Evolutionary conservation across 2,329 filamentous ascomycete species (phyloP), one percentile per base, ranked within the genome.

Genomic region (Dactylellina leptospora): DNA sequence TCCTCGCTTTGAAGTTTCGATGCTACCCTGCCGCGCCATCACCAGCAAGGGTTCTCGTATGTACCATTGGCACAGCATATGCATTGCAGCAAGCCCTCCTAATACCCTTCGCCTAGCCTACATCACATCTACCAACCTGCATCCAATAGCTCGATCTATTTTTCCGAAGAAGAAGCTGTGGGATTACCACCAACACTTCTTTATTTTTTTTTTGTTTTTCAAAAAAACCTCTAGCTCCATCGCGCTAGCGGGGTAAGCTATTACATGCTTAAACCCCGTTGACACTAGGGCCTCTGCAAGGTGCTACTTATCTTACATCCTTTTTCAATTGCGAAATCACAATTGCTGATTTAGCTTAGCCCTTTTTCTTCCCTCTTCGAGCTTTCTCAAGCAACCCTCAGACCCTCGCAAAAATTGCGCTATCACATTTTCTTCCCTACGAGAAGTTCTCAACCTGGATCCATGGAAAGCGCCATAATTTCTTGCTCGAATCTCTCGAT

Each of bases 371-470:
- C 36, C 8, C 13, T 11, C 13, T n/a, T 40, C 36, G 11, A 40
- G 3, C 5, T 11, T 40, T 40, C n/a, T n/a, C n/a, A 20, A 9
- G 50, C 38, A 38, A 53, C 48, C 23, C 28, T 53, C 28, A 53
- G 23, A 51, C 47, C 23, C 13, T n/a, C n/a, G 16, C 28, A 48
- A 64, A 33, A 51, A 66, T 66, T 66, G 44, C 61, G 61, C 61
- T 66, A 66, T 66, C 61, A 66, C 61, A 66, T 66, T 64, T 58
- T 33, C 9, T 8, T 27, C 13, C n/a, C n/a, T n/a, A n/a, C n/a
- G n/a, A n/a, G n/a, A n/a, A n/a, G n/a, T n/a, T n/a, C n/a, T 30
- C 9, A 45, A 51, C 6, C 45, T 28, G 38, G 27, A 60, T 48
- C 40, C 16, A 62, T 23, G 20, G 47, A 40, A 42, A 62, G 47